Evolutionary conservation across 2,329 filamentous ascomycete species (phyloP).

Genomic region (Colletotrichum godetiae): DNA sequence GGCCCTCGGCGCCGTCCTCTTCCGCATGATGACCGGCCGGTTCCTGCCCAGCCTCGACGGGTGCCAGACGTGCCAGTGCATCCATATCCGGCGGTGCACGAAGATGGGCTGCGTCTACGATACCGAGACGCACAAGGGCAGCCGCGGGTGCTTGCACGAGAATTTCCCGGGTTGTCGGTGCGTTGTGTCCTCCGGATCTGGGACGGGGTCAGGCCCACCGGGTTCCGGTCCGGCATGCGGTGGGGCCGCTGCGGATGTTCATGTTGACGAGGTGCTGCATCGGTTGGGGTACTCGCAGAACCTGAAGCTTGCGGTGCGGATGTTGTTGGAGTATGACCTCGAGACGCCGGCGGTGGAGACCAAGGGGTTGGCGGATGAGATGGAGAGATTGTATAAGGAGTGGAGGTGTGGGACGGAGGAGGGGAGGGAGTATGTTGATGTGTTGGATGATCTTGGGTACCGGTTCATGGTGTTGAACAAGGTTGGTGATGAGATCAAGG

Average conservation of each 20-base stretch:
- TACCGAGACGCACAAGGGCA: neutral
- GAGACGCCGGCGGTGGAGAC: constrained; percentile 17
- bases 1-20: constrained; percentile 51
- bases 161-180: constrained; percentile 33
- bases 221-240: neutral
- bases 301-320: constrained; percentile 39
- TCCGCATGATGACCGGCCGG: constrained; percentile 54
- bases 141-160: constrained; percentile 36
- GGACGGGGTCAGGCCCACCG: too few relatives aligned
- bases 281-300: constrained; percentile 42
- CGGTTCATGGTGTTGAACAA: constrained; percentile 26
- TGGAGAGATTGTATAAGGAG: constrained; percentile 40
- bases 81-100: constrained; percentile 39
- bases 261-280: constrained; percentile 44
- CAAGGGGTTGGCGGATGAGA: constrained; percentile 24
- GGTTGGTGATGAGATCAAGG: neutral
- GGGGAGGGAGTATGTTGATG: constrained; percentile 45
- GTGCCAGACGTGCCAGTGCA: constrained; percentile 43
- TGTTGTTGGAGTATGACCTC: constrained; percentile 41
- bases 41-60: constrained; percentile 42
- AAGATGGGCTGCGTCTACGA: constrained; percentile 21
- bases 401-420: constrained; percentile 47
- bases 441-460: constrained; percentile 38
- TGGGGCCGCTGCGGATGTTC: constrained; percentile 38
- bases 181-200: neutral